Evolutionary conservation across 2,329 filamentous ascomycete genomes (phyloP), one percentile per base, ranked within the genome.

Genomic region (Fusarium guadeloupense): DNA sequence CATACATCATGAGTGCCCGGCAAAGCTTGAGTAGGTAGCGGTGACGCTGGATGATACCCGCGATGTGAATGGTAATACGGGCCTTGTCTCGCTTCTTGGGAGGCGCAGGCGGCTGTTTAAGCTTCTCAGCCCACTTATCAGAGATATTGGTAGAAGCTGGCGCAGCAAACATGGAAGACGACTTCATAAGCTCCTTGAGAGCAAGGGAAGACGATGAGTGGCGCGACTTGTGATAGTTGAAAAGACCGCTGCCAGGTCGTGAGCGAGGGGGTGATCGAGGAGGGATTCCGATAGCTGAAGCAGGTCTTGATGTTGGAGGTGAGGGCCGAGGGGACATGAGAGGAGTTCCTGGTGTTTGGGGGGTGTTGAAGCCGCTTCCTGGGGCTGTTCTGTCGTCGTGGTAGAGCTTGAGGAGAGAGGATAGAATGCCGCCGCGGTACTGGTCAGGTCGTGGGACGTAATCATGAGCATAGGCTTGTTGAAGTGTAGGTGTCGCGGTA

Each of bases 1-100:
- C 93, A 63, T 92, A 97, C 71, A 87, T 83, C 93, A 97, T 97
- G 54, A 97, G 79, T 2, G 91, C 91, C 34, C 88, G 86, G 72
- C 93, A 97, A 33, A 97, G 84, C 73, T 91, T 92, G 49, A 93
- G 83, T 12, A 97, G 82, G 72, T 96, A 97, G 49, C 86, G 85
- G 67, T 97, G 93, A 4, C 93, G 85, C 30, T 88, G 87, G 17
- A 97, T 83, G 14, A 90, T 93, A 59, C 85, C 81, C 6, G 85
- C 85, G 56, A 89, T 88, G 64, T 86, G 84, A 9, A 83, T 76
- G 1, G 82, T 86, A 64, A 86, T 85, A 20, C 77, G 69, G 19
- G 70, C 66, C 56, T 76, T 70, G 19, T 77, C 75, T 13, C 64
- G 63, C 59, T 76, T 78, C 67, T 77, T 79, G 2, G 73, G 62